Conservation (phyloP, 306 rosid species). For the Prunus mira region DNA sequence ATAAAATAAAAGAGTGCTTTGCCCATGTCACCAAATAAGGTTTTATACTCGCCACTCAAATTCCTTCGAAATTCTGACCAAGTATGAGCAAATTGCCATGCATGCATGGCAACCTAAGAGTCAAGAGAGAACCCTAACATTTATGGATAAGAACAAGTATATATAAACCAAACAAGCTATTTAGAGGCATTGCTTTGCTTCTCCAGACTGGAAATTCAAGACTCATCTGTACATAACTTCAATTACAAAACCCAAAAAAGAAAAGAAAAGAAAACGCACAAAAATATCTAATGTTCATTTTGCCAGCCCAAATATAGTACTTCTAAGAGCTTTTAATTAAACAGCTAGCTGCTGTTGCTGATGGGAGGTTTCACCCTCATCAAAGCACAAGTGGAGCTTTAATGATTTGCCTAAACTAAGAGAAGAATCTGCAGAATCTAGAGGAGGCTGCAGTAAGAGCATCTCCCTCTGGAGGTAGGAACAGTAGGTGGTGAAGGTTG, state of each 20-base stretch:
- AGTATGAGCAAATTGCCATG: conserved; percentile 6
- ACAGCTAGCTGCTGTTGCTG: conserved; percentile 74
- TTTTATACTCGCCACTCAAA: conserved; percentile 7
- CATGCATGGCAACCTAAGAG: conserved; percentile 6
- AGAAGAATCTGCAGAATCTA: conserved; percentile 49
- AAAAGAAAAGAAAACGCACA: neutral
- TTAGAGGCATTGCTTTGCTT: neutral
- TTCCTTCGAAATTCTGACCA: conserved; percentile 1
- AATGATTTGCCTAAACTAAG: conserved; percentile 44
- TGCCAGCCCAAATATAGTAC: conserved; percentile 22
- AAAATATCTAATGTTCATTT: conserved; percentile 14
- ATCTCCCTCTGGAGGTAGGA: conserved; percentile 70
- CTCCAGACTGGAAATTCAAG: conserved; percentile 46
- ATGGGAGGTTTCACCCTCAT: conserved; percentile 75
- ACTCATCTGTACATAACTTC: conserved; percentile 30
- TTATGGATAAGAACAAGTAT: conserved; percentile 23
- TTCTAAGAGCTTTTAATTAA: conserved; percentile 26
- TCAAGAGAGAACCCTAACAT: conserved; percentile 7
- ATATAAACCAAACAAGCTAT: neutral
- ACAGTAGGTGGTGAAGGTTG: conserved; percentile 68
- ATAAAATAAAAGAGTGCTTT: conserved; percentile 8
- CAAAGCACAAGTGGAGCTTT: conserved; percentile 55
- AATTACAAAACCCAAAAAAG: conserved; percentile 9
- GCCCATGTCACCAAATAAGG: conserved; percentile 20
- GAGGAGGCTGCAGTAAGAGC: conserved; percentile 63